Conservation (phyloP, 2,329 filamentous ascomycete genomes). For the Aspergillus fumigatus region DNA sequence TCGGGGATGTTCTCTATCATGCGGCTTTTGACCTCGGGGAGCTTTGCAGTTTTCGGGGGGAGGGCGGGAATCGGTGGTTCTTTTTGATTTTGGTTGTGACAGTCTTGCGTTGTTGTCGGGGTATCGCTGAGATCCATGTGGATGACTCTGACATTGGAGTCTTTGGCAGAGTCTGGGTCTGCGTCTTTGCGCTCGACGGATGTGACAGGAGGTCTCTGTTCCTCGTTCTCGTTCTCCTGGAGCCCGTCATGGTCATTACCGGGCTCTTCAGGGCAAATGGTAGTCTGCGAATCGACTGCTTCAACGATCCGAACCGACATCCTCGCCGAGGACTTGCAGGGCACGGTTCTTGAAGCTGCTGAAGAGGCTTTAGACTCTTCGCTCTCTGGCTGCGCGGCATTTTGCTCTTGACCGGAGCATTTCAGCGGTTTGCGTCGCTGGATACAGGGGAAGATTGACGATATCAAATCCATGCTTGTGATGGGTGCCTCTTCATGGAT, state of each 20-base stretch:
- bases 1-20: slow-evolving; percentile 19
- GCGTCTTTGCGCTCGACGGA: neutral
- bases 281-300: slow-evolving; percentile 6
- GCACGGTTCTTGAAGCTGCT: neutral
- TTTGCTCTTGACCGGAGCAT: neutral
- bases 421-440: neutral
- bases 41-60: neutral
- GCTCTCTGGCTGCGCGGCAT: neutral
- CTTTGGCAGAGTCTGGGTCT: neutral
- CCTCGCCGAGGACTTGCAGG: slow-evolving; percentile 1
- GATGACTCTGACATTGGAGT: neutral
- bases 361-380: neutral
- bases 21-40: slow-evolving; percentile 11
- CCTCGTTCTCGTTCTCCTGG: neutral
- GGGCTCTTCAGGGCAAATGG: neutral
- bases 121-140: neutral
- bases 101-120: neutral
- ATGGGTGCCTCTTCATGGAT: neutral
- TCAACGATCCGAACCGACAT: slow-evolving; percentile 15
- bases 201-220: neutral
- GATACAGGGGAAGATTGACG: neutral
- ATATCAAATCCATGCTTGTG: neutral
- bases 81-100: neutral
- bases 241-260: neutral
- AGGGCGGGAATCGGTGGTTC: neutral